These are phyloP conservation scores for Penicillium desertorum DNA, from an alignment of 495 filamentous ascomycete genomes.

Conservation along the genomic window DNA sequence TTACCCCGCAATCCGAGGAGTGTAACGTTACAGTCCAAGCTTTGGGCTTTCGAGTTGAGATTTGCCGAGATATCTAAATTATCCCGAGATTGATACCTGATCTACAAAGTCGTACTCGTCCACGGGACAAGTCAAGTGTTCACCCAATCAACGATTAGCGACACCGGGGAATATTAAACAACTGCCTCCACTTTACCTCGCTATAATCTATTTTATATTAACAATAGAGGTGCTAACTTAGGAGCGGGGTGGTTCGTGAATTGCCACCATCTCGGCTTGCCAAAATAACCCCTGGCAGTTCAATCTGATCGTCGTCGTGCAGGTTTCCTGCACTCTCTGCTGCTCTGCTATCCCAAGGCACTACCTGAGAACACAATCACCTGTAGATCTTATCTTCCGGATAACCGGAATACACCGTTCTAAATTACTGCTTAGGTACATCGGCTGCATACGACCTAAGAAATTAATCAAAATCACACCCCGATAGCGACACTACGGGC, in stretches of 20 bases:
- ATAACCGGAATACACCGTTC: neutral
- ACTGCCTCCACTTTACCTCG: neutral
- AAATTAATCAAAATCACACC: neutral
- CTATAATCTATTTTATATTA: neutral
- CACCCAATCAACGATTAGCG: neutral
- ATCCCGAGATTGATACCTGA: neutral
- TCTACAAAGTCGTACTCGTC: neutral
- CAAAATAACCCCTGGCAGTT: neutral
- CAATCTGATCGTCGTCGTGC: neutral
- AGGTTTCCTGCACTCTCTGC: neutral
- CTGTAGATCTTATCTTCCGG: neutral
- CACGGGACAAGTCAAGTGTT: neutral
- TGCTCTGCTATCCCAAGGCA: neutral
- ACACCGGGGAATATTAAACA: neutral
- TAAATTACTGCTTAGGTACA: neutral
- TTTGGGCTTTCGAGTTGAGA: neutral
- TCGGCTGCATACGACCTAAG: neutral
- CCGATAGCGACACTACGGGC: neutral
- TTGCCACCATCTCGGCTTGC: neutral
- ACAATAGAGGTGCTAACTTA: neutral
- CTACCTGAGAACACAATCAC: neutral
- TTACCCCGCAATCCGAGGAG: neutral
- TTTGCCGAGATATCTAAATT: neutral
- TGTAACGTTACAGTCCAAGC: neutral
- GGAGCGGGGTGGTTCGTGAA: neutral